Conservation (phyloP, 2,329 filamentous ascomycete genomes). For the Aspergillus persii region DNA sequence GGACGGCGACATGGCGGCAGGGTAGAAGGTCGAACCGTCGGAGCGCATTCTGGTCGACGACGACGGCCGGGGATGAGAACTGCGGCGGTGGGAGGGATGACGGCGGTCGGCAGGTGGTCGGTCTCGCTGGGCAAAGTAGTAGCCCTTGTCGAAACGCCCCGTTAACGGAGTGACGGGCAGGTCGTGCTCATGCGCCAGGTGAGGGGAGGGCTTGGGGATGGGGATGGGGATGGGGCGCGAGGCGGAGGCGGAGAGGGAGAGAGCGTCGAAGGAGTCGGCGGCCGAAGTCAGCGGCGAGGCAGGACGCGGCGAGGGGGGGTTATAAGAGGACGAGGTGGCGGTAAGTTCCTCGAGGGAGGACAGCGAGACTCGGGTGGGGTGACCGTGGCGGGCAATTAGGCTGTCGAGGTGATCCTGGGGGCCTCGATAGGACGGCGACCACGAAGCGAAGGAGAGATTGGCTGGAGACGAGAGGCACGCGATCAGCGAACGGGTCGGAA, state of each 20-base stretch:
- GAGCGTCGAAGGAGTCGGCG: slow-evolving; percentile 25
- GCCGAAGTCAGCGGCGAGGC: slow-evolving; percentile 23
- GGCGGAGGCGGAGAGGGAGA: slow-evolving; percentile 26
- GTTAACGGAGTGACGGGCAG: slow-evolving; percentile 39
- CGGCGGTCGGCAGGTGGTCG: slow-evolving; percentile 20
- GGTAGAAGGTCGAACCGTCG: slow-evolving; percentile 32
- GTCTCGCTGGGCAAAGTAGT: slow-evolving; percentile 34
- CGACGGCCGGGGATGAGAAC: slow-evolving; percentile 11
- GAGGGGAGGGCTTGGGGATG: slow-evolving; percentile 28
- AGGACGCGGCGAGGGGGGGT: slow-evolving; percentile 29
- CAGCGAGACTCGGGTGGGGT: slow-evolving; percentile 38
- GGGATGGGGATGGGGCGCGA: slow-evolving; percentile 39
- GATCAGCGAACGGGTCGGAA: slow-evolving; percentile 27
- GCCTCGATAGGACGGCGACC: slow-evolving; percentile 25
- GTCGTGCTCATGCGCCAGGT: slow-evolving; percentile 28
- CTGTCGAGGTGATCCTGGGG: slow-evolving; percentile 37
- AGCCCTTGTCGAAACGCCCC: slow-evolving; percentile 36
- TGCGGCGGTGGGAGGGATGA: slow-evolving; percentile 14
- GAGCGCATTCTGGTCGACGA: slow-evolving; percentile 30
- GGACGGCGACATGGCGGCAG: slow-evolving; percentile 28
- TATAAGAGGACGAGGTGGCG: slow-evolving; percentile 37
- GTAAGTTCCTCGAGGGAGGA: slow-evolving; percentile 39
- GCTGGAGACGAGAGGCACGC: slow-evolving; percentile 17
- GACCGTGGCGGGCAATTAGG: slow-evolving; percentile 38
- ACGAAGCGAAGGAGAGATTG: slow-evolving; percentile 22